A percentile compares a stretch with the other conserved stretches of the same genome.
Evolutionary conservation across 768 basidiomycete species (phyloP).

Genomic region (Piloderma croceum): DNA sequence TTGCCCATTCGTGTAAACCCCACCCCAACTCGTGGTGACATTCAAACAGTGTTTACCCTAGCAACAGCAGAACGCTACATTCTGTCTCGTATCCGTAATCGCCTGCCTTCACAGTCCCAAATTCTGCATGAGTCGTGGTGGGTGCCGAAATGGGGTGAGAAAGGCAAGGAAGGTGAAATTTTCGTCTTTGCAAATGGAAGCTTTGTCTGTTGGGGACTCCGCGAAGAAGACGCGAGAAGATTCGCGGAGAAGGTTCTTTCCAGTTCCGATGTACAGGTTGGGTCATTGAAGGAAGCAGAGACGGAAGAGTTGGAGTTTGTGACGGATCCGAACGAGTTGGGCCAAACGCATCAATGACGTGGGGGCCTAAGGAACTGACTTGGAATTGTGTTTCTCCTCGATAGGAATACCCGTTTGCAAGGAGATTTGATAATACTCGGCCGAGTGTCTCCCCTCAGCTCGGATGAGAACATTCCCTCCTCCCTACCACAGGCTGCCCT

Average conservation of each 20-base stretch:
- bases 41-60: conserved; percentile 75
- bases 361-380: too few relatives aligned
- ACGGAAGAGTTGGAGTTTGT: conserved; percentile 92
- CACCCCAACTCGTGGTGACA: conserved; percentile 77
- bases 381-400: too few relatives aligned
- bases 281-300: conserved; percentile 61
- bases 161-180: conserved; percentile 65
- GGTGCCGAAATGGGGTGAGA: conserved; percentile 63
- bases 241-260: conserved; percentile 64
- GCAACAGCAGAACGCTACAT: conserved; percentile 83
- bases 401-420: conserved; percentile 78
- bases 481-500: conserved; percentile 40
- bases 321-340: conserved; percentile 83
- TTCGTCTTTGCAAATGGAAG: conserved; percentile 87
- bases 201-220: conserved; percentile 87
- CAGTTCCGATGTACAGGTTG: conserved; percentile 54
- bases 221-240: conserved; percentile 62
- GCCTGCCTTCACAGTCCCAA: conserved; percentile 49
- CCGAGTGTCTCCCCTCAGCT: conserved; percentile 51
- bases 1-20: conserved; percentile 82
- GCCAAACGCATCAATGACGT: conserved; percentile 12
- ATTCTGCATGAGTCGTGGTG: conserved; percentile 74
- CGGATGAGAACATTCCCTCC: conserved; percentile 40
- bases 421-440: conserved; percentile 92
- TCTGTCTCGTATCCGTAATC: conserved; percentile 53